Evolutionary conservation across 768 basidiomycete species (phyloP).

Genomic region (Xerocomellus intermedius): DNA sequence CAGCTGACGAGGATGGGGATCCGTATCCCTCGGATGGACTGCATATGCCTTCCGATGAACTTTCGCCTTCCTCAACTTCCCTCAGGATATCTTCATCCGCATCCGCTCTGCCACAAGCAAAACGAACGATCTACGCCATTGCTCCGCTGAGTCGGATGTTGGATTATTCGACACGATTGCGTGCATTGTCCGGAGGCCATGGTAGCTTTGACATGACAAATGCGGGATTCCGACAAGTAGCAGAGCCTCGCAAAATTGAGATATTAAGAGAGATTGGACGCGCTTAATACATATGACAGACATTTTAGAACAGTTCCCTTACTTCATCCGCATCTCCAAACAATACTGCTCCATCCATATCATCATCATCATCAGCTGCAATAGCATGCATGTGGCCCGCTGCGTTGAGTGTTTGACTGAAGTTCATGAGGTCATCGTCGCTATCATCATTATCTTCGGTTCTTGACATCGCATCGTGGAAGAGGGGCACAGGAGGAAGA

Average conservation of each 20-base stretch:
- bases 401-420: conserved; percentile 69
- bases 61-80: conserved; percentile 66
- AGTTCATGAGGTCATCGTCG: conserved; percentile 62
- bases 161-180: conserved; percentile 74
- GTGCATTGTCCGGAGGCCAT: conserved; percentile 80
- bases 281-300: conserved; percentile 39
- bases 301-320: conserved; percentile 47
- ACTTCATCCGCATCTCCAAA: conserved; percentile 84
- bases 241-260: conserved; percentile 58
- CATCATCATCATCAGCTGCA: conserved; percentile 70
- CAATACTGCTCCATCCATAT: conserved; percentile 68
- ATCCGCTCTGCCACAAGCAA: conserved; percentile 40
- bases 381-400: conserved; percentile 56
- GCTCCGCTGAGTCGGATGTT: conserved; percentile 82
- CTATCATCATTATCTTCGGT: conserved; percentile 35
- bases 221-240: conserved; percentile 74
- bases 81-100: conserved; percentile 29
- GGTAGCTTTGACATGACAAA: conserved; percentile 76
- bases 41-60: conserved; percentile 71
- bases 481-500: conserved; percentile 43
- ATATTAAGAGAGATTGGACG: conserved; percentile 80
- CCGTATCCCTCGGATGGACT: conserved; percentile 60
- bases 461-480: conserved; percentile 35
- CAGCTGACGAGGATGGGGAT: conserved; percentile 36
- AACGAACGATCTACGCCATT: conserved; percentile 65